A percentile compares a stretch with the other conserved stretches of the same genome.
phyloP scores from a whole-genome alignment of 352 stramenopile genomes.

The Globisporangium radiosum region DNA sequence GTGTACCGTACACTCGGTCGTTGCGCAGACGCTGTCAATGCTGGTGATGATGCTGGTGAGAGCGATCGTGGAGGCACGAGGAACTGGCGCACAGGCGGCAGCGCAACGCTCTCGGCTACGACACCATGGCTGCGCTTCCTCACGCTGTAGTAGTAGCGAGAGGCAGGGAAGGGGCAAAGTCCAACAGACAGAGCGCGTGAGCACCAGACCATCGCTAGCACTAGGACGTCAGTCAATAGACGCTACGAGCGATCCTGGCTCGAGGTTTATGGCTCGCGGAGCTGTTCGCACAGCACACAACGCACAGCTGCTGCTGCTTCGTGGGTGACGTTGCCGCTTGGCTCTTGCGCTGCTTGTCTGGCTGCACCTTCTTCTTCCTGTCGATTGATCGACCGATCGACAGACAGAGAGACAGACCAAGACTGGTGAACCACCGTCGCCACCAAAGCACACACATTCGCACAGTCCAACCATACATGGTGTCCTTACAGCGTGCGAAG shows the following conservation, averaged over 20 bases:
- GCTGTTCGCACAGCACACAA: background rate
- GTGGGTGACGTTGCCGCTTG: constrained; percentile 12
- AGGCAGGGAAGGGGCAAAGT: too few species aligned
- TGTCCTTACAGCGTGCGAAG: constrained; percentile 9
- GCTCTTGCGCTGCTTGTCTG: constrained; percentile 5
- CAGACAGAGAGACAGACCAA: background rate
- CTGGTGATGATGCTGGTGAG: constrained; percentile 12
- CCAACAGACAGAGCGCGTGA: too few species aligned
- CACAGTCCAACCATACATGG: background rate
- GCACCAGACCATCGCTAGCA: too few species aligned
- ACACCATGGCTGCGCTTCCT: constrained; percentile 5
- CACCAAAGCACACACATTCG: background rate
- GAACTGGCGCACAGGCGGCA: constrained; percentile 23
- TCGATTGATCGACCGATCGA: background rate
- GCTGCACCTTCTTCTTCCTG: constrained; percentile 14
- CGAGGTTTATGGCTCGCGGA: too few species aligned
- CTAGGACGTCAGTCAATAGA: background rate
- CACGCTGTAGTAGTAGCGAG: background rate
- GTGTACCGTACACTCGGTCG: background rate
- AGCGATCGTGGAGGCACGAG: constrained; percentile 5
- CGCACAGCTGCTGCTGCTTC: constrained; percentile 19
- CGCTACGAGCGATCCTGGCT: too few species aligned
- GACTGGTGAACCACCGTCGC: background rate
- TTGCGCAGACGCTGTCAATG: background rate
- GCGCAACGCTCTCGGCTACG: constrained; percentile 11